Percentiles rank a stretch among this genome's conserved stretches.
Conservation (phyloP, 2,329 filamentous ascomycete genomes). For the Venturia oleaginea region DNA sequence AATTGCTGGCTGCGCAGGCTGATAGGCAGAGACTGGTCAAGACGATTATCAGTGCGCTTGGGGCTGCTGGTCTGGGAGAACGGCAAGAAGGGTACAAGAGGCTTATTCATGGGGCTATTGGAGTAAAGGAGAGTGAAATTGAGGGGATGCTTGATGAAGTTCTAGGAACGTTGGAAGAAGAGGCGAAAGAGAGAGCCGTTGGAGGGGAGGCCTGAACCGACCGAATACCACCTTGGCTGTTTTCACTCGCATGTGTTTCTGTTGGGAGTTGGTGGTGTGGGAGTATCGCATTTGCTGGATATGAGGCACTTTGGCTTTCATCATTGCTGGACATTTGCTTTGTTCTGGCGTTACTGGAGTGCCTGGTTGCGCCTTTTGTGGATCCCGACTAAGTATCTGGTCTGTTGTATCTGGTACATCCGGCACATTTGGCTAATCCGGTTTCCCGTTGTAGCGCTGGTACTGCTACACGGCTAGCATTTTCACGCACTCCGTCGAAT, state of each 20-base stretch:
- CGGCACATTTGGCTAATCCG: too few species aligned
- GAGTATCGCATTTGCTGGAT: background rate
- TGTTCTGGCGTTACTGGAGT: background rate
- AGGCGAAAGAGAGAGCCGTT: conserved; percentile 15
- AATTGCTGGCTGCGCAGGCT: conserved; percentile 36
- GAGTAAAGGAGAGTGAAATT: conserved; percentile 58
- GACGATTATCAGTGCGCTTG: conserved; percentile 60
- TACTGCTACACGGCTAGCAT: too few species aligned
- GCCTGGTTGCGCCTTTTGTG: background rate
- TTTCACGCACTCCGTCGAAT: too few species aligned
- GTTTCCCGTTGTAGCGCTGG: too few species aligned
- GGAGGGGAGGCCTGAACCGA: background rate
- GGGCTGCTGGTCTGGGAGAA: conserved; percentile 61
- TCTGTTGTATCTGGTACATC: too few species aligned
- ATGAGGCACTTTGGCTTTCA: background rate
- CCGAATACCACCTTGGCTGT: background rate
- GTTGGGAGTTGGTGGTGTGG: background rate
- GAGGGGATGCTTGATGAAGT: conserved; percentile 51
- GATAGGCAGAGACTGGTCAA: conserved; percentile 55
- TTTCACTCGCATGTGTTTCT: background rate
- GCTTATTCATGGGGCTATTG: conserved; percentile 59
- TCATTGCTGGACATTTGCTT: background rate
- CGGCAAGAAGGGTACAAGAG: conserved; percentile 65
- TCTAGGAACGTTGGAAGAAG: conserved; percentile 39
- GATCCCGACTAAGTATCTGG: too few species aligned